Evolutionary conservation across 2,329 filamentous ascomycete genomes (phyloP).

Genomic region (Penicillium palitans): DNA sequence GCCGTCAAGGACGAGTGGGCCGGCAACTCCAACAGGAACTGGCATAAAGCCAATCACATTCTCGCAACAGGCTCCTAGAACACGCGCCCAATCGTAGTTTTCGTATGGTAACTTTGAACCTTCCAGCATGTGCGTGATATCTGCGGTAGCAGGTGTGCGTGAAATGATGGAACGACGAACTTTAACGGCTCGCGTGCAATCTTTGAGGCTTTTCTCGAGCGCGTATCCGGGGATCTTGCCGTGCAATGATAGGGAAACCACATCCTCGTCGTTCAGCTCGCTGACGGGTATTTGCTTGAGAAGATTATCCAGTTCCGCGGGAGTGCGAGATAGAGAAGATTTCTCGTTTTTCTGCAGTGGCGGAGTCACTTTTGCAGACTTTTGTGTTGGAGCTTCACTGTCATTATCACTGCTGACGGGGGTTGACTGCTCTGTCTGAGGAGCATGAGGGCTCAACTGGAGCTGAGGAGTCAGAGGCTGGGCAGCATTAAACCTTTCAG

Average conservation of each 20-base stretch:
- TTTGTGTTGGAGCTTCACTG: neutral
- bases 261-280: neutral
- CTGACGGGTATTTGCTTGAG: neutral
- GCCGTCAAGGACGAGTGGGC: neutral
- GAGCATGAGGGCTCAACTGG: accelerated
- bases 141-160: neutral
- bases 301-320: neutral
- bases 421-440: neutral
- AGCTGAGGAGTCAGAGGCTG: neutral
- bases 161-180: neutral
- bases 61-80: neutral
- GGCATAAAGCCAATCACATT: neutral
- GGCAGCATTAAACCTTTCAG: neutral
- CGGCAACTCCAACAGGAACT: neutral
- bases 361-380: neutral
- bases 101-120: neutral
- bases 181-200: neutral
- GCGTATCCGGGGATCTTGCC: neutral
- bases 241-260: neutral
- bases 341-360: too few relatives aligned
- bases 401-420: neutral
- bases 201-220: neutral
- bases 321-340: neutral
- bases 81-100: neutral
- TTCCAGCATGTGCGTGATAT: neutral